phyloP scores from a whole-genome alignment of 2,329 filamentous ascomycete genomes.

The Fusarium gaditjirri region DNA sequence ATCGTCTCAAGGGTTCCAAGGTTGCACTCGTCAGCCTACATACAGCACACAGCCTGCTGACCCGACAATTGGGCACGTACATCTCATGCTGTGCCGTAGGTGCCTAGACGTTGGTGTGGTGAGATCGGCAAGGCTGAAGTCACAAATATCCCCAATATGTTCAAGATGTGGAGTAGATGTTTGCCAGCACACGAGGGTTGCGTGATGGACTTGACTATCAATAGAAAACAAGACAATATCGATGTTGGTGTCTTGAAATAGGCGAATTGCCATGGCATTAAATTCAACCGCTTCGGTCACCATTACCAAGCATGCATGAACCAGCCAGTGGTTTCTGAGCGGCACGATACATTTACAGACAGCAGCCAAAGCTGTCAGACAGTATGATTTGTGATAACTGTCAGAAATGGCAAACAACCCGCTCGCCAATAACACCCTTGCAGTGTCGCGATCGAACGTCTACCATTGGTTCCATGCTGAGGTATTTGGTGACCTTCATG shows the following conservation, averaged over 20 bases:
- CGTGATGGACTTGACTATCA: neutral
- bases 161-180: constrained; percentile 11
- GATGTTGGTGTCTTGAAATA: constrained; percentile 4
- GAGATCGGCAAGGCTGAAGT: constrained; percentile 36
- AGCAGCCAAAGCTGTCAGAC: constrained; percentile 11
- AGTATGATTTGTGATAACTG: constrained; percentile 19
- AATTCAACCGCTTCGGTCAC: neutral
- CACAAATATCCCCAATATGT: constrained; percentile 13
- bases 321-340: neutral
- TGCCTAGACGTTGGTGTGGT: constrained; percentile 31
- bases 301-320: constrained; percentile 6
- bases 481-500: constrained; percentile 9
- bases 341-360: neutral
- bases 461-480: constrained; percentile 11
- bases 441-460: neutral
- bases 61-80: constrained; percentile 10
- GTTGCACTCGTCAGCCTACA: constrained; percentile 40
- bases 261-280: constrained; percentile 10
- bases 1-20: constrained; percentile 2
- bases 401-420: constrained; percentile 23
- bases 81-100: constrained; percentile 22
- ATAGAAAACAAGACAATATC: constrained; percentile 29
- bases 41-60: constrained; percentile 37
- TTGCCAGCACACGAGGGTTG: constrained; percentile 21
- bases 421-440: constrained; percentile 2